Base-by-base conservation (phyloP, 2,329 filamentous ascomycete genomes). In the Neonectria neomacrospora region DNA sequence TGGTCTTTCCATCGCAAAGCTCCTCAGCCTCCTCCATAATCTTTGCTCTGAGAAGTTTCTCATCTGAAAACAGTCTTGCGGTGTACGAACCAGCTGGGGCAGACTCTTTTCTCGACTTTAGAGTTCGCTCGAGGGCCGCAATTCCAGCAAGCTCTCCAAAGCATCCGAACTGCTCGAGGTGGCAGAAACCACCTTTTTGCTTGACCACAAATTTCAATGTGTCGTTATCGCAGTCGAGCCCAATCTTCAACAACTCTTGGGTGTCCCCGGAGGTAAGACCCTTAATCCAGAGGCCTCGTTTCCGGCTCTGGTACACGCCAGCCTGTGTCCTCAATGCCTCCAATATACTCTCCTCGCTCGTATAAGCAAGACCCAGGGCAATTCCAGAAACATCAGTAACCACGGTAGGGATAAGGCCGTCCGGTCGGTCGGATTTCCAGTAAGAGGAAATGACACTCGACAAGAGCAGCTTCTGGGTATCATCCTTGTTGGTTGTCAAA, bases 21-120 rank as follows among this genome's bases (percentile, higher is more conserved):
- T 99, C 96, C 74, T 96, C 92, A 0, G 96, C 96, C 78, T 99
- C 96, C 79, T 99, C 96, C 89, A 98, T 96, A 59, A 99, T 97
- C 85, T 99, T 99, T 3, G 96, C 96, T 45, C 92, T 87, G 57
- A 97, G 81, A 58, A 99, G 86, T 77, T 96, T 94, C 71, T 93
- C 88, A 67, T 99, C 96, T 18, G 91, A 94, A 83, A 98, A 99
- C 1, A 99, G 83, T 34, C 95, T 86, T 18, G 94, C 93, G 5
- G 96, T 99, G 79, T 99, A 99, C 12, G 96, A 99, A 1, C 94
- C 95, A 68, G 86, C 86, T 0, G 96, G 95, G 0, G 95, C 94
- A 18, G 91, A 93, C 44, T 86, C 80, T 77, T 96, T 97, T 71
- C 96, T 90, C 42, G 89, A 90, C 67, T 91, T 83, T 14, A 99